Base-by-base conservation (phyloP, 768 basidiomycete species). In the Tulasnella sp. region DNA sequence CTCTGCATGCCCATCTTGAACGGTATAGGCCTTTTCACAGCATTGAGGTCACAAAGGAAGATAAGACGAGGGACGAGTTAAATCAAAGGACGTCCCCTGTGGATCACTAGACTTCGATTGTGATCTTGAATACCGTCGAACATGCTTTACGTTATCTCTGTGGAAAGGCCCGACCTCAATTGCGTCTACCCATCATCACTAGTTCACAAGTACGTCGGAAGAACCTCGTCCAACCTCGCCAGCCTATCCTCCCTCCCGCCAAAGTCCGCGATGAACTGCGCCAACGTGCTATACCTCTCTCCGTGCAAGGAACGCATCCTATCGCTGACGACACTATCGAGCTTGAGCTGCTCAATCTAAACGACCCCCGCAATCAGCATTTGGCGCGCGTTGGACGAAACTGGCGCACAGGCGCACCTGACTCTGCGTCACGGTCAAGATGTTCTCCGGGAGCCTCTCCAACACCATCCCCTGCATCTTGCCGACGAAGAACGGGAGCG, bases 401-500 rank as follows among this genome's bases (percentile, higher is more conserved):
- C 29, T 14, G n/a, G 14, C 41, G 25, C 52, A 34, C 40, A 46
- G 12, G 23, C 65, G n/a, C 61, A 84, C 85, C 73, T 87, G 84
- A 59, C 77, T 77, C 32, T 77, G 73, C 12, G 86, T 85, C 15
- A 87, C 63, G 0, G 85, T 86, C 60, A 86, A 81, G 17, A 84
- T 61, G 58, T 77, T 83, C 15, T 70, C 65, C 0, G 84, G 86
- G 9, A 86, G 69, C 55, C 68, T 72, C 68, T 86, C 83, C 49
- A 85, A 64, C 35, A 87, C 63, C 21, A 72, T 71, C 3, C 77
- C 85, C 69, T 86, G 83, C n/a, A 83, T 57, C 62, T 70, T 73
- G 3, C 85, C 84, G 25, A 84, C 55, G 35, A 70, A 67, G 66
- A 77, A 84, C 0, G 85, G 85, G 4, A 86, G 59, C 6, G 81